Evolutionary conservation across 2,329 filamentous ascomycete species (phyloP), one percentile per base, ranked within the genome.

Genomic region (Diaporthe sp.): DNA sequence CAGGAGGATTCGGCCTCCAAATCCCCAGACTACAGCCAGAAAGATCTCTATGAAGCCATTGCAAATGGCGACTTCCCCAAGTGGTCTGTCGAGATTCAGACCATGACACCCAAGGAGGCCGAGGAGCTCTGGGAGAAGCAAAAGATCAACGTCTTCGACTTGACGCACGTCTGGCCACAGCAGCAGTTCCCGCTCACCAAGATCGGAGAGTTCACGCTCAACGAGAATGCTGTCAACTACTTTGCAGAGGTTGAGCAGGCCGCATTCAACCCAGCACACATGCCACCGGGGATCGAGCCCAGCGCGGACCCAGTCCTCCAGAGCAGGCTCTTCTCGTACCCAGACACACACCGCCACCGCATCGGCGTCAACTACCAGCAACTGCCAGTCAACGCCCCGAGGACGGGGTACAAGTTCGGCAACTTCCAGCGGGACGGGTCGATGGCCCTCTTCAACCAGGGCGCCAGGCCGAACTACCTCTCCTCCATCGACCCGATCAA

Each of bases 391-490:
- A 92, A 92, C 82, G 85, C 86, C 68, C 88, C 90, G 0, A 85
- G 85, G 82, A 85, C 80, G 83, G 85, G 85, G 83, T 87, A 89
- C 86, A 87, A 92, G 65, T 75, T 73, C 17, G 73, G 71, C 77
- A 93, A 93, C 77, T 94, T 92, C 86, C 93, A 95, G 82, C 90
- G 93, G 75, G 93, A 95, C 79, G 94, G 94, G 19, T 80, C 82
- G 73, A 95, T 94, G 92, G 89, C 92, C 72, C 86, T 91, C 80
- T 93, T 94, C 72, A 92, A 92, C 84, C 90, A 91, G 77, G 90
- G 90, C 58, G 84, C 85, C 30, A 88, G 91, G 78, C 89, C 89
- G 10, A 90, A 89, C 82, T 92, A 92, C 78, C 84, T 75, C 12
- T 73, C 70, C 22, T 73, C 70, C n/a, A 81, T 81, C 37, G 81